Percentiles rank a stretch among this genome's conserved stretches.
These are phyloP conservation scores for Linnemannia schmuckeri DNA, from an alignment of 192 early-diverging fungal genomes.

Conservation along the genomic window DNA sequence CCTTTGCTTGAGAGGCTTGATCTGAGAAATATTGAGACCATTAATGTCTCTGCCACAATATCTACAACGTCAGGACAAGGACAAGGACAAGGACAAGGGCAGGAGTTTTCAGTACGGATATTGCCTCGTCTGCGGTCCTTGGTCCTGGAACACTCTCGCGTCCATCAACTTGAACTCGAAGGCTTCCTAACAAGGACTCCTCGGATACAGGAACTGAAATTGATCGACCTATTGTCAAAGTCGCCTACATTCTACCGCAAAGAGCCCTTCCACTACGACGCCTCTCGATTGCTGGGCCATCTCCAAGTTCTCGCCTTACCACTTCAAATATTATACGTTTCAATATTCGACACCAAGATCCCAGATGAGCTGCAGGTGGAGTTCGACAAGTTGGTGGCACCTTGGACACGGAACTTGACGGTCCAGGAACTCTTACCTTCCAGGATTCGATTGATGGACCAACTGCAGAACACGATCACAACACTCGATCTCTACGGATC, in stretches of 20 bases:
- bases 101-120: neutral
- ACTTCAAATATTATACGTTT: neutral
- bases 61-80: neutral
- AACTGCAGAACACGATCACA: neutral
- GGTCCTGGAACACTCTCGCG: neutral
- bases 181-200: neutral
- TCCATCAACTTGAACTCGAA: neutral
- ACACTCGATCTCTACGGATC: neutral
- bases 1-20: neutral
- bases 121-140: neutral
- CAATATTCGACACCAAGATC: neutral
- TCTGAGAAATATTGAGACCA: neutral
- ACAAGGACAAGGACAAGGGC: neutral
- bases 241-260: neutral
- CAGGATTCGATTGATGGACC: neutral
- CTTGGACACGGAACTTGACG: neutral
- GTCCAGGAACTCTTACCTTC: neutral
- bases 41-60: neutral
- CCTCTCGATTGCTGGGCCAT: neutral
- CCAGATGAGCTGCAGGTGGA: neutral
- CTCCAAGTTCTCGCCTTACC: neutral
- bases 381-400: neutral
- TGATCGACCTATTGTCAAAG: neutral
- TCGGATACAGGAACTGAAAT: neutral
- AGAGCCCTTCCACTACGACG: neutral